Percentiles rank a stretch among this genome's conserved stretches.
Evolutionary conservation across 345 rosid species (phyloP).

Genomic region (Eucalyptus cladocalyx): DNA sequence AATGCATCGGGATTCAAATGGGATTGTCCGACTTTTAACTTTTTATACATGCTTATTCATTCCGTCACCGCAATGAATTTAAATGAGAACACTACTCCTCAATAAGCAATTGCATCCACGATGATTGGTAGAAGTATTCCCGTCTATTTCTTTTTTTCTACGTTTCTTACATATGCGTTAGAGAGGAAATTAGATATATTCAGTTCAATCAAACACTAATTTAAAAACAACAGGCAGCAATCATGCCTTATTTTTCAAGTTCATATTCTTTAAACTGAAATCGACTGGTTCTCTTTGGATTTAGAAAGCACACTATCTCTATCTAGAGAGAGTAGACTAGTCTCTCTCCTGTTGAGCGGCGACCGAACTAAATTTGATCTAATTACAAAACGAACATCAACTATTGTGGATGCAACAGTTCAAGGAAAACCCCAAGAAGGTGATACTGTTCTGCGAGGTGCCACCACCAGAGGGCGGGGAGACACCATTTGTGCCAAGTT

Average conservation of each 20-base stretch:
- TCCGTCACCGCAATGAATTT: background rate
- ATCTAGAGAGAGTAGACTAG: background rate
- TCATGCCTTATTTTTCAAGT: background rate
- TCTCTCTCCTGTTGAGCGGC: background rate
- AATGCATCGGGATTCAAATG: background rate
- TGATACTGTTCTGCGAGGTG: constrained; percentile 51
- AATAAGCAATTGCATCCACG: background rate
- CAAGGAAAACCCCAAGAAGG: constrained; percentile 30
- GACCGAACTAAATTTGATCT: background rate
- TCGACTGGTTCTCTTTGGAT: background rate
- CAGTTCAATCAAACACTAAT: background rate
- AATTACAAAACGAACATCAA: background rate
- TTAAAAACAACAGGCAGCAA: background rate
- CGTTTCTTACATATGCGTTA: background rate
- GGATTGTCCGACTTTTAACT: background rate
- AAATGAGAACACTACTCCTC: background rate
- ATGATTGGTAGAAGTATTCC: background rate
- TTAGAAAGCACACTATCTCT: background rate
- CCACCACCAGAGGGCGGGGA: constrained; percentile 62
- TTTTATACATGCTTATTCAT: background rate
- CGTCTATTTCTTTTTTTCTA: background rate
- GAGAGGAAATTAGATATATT: background rate
- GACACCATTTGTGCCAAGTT: constrained; percentile 76
- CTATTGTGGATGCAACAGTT: constrained; percentile 13
- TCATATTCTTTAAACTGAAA: background rate